phyloP scores from a whole-genome alignment of 768 basidiomycete species.

The Pleurotus platypus region DNA sequence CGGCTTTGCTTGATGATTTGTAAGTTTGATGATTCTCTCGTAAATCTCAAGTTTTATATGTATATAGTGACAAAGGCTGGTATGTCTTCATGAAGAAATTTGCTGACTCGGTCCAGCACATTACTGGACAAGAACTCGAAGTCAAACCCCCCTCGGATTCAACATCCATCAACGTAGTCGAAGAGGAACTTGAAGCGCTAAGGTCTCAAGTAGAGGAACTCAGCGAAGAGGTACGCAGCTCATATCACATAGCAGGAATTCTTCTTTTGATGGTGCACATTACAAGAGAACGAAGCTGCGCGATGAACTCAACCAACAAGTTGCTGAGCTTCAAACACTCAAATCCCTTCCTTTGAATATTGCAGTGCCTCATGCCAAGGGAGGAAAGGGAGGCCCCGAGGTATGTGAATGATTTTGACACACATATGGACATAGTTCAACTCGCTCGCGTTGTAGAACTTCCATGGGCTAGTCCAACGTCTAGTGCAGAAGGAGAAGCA shows the following conservation, averaged over 20 bases:
- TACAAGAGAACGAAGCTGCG: conserved; percentile 47
- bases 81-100: conserved; percentile 56
- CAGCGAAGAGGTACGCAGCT: conserved; percentile 54
- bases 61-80: conserved; percentile 65
- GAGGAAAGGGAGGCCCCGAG: conserved; percentile 54
- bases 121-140: conserved; percentile 64
- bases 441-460: conserved; percentile 36
- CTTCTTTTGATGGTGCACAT: conserved; percentile 1
- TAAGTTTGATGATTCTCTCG: conserved; percentile 26
- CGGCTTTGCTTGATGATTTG: conserved; percentile 60
- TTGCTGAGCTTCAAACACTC: conserved; percentile 66
- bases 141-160: conserved; percentile 38
- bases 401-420: conserved; percentile 27
- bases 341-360: conserved; percentile 44
- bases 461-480: conserved; percentile 74
- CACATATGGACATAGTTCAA: background rate
- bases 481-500: conserved; percentile 85
- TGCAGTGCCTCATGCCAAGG: conserved; percentile 32
- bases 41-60: conserved; percentile 3
- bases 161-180: conserved; percentile 36
- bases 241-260: background rate
- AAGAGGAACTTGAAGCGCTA: conserved; percentile 60
- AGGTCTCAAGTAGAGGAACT: conserved; percentile 60
- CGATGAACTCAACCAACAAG: conserved; percentile 54
- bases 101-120: conserved; percentile 54